Conservation (phyloP, 768 basidiomycete genomes). For the Naematelia encephala region DNA sequence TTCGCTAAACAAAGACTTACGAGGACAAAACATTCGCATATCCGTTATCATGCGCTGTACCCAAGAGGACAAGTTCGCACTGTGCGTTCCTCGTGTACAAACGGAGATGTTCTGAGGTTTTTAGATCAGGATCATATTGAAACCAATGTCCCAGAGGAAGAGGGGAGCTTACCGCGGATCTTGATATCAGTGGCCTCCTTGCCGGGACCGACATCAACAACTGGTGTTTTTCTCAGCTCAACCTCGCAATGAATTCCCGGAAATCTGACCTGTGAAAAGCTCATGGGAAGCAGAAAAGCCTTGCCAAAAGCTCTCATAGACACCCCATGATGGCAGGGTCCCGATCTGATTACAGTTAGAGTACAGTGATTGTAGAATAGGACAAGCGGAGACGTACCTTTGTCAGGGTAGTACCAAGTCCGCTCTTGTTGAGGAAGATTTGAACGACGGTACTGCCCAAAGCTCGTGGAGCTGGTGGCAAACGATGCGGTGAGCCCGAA, state of each 20-base stretch:
- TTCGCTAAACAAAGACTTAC: constrained; percentile 9
- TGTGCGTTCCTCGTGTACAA: constrained; percentile 30
- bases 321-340: constrained; percentile 18
- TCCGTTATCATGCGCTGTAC: constrained; percentile 35
- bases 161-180: constrained; percentile 22
- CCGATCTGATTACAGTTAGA: constrained; percentile 21
- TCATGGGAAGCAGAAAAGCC: constrained; percentile 38
- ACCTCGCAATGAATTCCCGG: no score
- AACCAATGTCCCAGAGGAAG: not conserved
- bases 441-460: constrained; percentile 33
- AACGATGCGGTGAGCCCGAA: not conserved
- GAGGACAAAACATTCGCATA: constrained; percentile 37
- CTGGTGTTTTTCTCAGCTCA: constrained; percentile 11
- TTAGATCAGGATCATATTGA: no score
- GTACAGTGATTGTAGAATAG: not conserved
- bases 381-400: constrained; percentile 22
- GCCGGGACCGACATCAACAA: constrained; percentile 41
- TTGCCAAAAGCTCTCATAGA: constrained; percentile 37
- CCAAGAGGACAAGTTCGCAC: constrained; percentile 40
- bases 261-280: constrained; percentile 33
- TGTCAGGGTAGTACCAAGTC: constrained; percentile 28
- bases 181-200: constrained; percentile 40
- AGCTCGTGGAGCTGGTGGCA: not conserved
- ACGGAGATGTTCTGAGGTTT: constrained; percentile 20
- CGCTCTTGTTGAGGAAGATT: constrained; percentile 39